Evolutionary conservation across 495 filamentous ascomycete species (phyloP).

Genomic region (Aspergillus sclerotioniger): DNA sequence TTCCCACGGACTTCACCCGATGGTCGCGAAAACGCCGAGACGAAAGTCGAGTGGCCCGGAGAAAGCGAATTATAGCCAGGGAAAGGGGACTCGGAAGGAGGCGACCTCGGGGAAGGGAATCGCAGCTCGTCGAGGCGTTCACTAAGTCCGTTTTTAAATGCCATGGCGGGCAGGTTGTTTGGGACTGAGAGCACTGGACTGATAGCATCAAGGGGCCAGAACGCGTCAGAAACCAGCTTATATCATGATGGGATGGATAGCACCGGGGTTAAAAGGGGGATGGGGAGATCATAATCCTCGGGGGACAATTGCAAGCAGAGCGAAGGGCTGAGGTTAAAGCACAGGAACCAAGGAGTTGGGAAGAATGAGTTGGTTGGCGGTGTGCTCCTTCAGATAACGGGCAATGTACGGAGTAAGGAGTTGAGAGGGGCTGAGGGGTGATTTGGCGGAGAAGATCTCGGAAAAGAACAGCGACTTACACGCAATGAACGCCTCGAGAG

Average conservation of each 20-base stretch:
- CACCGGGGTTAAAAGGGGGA: slow-evolving; percentile 1
- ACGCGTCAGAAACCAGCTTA: slow-evolving; percentile 24
- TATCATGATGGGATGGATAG: slow-evolving; percentile 15
- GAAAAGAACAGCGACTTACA: slow-evolving; percentile 31
- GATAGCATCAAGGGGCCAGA: slow-evolving; percentile 25
- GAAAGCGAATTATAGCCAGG: slow-evolving; percentile 68
- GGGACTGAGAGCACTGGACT: slow-evolving; percentile 33
- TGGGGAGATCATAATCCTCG: slow-evolving; percentile 9
- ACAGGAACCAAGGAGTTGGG: slow-evolving; percentile 14
- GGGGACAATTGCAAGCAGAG: slow-evolving; percentile 13
- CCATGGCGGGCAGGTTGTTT: slow-evolving; percentile 48
- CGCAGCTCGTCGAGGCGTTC: slow-evolving; percentile 74
- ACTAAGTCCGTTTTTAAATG: slow-evolving; percentile 62
- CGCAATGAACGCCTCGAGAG: slow-evolving; percentile 48
- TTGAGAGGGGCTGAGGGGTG: slow-evolving; percentile 44
- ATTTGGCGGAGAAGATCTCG: slow-evolving; percentile 35
- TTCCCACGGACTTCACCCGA: slow-evolving; percentile 64
- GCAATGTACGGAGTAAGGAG: slow-evolving; percentile 46
- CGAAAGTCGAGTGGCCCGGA: slow-evolving; percentile 58
- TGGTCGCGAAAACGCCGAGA: slow-evolving; percentile 53
- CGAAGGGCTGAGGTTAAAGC: slow-evolving; percentile 15
- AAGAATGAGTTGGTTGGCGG: slow-evolving; percentile 32
- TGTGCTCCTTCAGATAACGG: slow-evolving; percentile 30
- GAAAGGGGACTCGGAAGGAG: slow-evolving; percentile 67
- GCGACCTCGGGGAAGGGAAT: slow-evolving; percentile 71